A percentile compares a stretch with the other conserved stretches of the same genome.
These are phyloP conservation scores for Daldinia decipiens DNA, from an alignment of 495 filamentous ascomycete genomes.

Conservation along the genomic window DNA sequence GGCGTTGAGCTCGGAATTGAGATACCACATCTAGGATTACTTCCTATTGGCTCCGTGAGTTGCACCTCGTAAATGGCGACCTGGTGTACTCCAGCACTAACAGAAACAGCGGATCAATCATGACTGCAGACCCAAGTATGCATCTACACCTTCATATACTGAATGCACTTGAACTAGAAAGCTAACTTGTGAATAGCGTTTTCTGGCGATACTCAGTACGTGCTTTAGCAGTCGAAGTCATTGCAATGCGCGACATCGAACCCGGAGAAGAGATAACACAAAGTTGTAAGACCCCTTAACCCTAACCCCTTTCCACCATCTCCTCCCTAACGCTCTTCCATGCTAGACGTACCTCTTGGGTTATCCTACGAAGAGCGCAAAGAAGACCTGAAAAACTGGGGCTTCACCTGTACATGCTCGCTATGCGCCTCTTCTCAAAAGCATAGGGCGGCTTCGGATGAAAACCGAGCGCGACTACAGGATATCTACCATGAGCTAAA, in stretches of 20 bases:
- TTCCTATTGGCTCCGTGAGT: conserved; percentile 48
- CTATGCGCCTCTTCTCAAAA: conserved; percentile 41
- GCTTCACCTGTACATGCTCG: conserved; percentile 49
- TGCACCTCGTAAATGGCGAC: not conserved
- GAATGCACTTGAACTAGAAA: not conserved
- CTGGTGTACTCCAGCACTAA: not conserved
- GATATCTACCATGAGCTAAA: conserved; percentile 46
- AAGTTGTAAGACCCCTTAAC: conserved; percentile 43
- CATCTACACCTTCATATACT: not conserved
- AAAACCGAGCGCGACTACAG: conserved; percentile 39
- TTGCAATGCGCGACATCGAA: conserved; percentile 48
- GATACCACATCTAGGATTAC: conserved; percentile 46
- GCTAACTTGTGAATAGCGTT: conserved; percentile 42
- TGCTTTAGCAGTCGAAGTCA: conserved; percentile 46
- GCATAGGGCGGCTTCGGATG: conserved; percentile 40
- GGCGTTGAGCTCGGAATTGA: conserved; percentile 49
- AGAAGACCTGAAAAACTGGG: conserved; percentile 46
- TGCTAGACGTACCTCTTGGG: conserved; percentile 49
- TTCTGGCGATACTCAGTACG: conserved; percentile 49
- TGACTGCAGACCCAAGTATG: conserved; percentile 51
- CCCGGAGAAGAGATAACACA: conserved; percentile 51
- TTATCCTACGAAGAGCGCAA: conserved; percentile 42
- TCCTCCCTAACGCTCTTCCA: not conserved
- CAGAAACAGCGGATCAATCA: conserved; percentile 50
- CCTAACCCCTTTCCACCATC: not conserved